phyloP scores from a whole-genome alignment of 208 protist genomes.

The Endotrypanum monterogeii region DNA sequence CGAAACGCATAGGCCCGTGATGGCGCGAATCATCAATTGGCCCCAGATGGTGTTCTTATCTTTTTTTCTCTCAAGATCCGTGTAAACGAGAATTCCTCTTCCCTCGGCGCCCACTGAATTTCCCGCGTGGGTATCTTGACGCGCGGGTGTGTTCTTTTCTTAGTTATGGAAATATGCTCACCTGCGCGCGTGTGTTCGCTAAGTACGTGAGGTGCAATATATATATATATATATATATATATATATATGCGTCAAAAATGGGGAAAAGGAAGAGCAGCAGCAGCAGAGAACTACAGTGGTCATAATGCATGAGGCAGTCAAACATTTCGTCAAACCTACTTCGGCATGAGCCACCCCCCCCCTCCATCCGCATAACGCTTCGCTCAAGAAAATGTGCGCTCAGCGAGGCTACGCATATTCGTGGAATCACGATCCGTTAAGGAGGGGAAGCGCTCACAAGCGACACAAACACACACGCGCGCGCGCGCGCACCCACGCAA shows the following conservation, averaged over 20 bases:
- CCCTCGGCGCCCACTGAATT: background rate
- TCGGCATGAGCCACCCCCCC: background rate
- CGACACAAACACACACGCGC: background rate
- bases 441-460: background rate
- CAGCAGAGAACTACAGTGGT: background rate
- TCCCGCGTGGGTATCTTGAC: background rate
- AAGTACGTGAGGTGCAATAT: no score
- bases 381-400: no score
- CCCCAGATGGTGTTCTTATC: no score
- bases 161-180: background rate
- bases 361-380: background rate
- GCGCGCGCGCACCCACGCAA: background rate
- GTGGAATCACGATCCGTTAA: background rate
- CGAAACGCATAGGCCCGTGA: no score
- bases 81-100: no score
- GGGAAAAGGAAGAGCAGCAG: background rate
- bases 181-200: background rate
- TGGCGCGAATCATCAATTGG: no score
- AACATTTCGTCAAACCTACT: background rate
- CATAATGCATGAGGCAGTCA: background rate
- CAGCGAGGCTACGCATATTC: background rate
- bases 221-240: no score
- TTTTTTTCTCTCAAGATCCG: no score
- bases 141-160: background rate
- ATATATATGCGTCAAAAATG: background rate